Evolutionary conservation across 2,329 filamentous ascomycete genomes (phyloP).

Genomic region (Fonsecaea pedrosoi): DNA sequence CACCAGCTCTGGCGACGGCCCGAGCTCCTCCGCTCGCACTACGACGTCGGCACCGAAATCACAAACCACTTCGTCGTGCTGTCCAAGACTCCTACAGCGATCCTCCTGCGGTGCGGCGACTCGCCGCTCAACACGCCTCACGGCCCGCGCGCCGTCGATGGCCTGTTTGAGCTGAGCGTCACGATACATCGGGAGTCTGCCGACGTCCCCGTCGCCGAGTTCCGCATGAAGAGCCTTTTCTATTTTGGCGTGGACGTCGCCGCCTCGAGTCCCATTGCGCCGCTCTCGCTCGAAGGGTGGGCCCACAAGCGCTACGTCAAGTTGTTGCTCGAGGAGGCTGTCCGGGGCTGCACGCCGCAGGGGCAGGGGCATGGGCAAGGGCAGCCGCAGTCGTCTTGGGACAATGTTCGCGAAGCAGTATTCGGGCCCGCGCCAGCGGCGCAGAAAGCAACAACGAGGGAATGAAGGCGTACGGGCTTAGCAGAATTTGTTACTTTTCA

Average conservation of each 20-base stretch:
- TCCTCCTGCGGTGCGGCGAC: constrained; percentile 71
- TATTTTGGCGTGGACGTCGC: constrained; percentile 46
- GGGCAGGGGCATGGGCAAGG: neutral
- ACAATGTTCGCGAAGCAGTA: too few species aligned
- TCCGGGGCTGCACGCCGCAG: neutral
- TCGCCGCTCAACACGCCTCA: constrained; percentile 61
- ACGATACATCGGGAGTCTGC: constrained; percentile 60
- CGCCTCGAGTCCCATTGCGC: neutral
- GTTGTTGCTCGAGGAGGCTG: constrained; percentile 6
- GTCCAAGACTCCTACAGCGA: constrained; percentile 65
- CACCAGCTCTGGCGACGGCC: constrained; percentile 66
- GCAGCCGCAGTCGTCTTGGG: too few species aligned
- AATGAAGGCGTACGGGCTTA: too few species aligned
- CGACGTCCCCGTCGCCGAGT: constrained; percentile 66
- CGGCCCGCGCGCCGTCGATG: constrained; percentile 65
- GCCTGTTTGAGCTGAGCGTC: constrained; percentile 71
- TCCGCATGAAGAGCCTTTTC: constrained; percentile 70
- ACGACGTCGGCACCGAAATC: constrained; percentile 68
- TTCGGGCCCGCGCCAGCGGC: too few species aligned
- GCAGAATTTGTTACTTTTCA: too few species aligned
- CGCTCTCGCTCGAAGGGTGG: constrained; percentile 1
- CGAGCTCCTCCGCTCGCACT: constrained; percentile 62
- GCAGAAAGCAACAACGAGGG: too few species aligned
- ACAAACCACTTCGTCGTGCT: constrained; percentile 77
- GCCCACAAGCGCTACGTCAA: constrained; percentile 3